Evolutionary conservation across 164 flowering plant genomes (phyloP), one percentile per base, ranked within the genome.

Genomic region (Chimonanthus salicifolius): DNA sequence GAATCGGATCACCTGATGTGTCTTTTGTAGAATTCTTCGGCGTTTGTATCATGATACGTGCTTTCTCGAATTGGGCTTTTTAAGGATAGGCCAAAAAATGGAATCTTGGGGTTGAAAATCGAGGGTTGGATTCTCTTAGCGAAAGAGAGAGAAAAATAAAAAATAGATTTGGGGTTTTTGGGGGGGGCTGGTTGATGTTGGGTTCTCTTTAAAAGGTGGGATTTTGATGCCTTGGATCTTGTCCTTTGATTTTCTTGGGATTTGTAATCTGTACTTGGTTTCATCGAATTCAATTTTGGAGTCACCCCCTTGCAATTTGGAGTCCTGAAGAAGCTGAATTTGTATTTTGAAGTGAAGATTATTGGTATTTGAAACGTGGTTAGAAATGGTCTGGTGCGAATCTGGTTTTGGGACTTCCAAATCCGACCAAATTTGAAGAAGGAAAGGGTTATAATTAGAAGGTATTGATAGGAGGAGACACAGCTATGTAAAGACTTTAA

Each of bases 51-150:
- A 10, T 6, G 45, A 18, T 71, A 58, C 18, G 47, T 74, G 47
- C 33, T 68, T 74, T 62, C 45, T 16, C 47, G 13, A 33, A 72
- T 54, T 64, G 68, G 68, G 73, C 51, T 46, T 62, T 3, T 10
- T 44, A 2, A 20, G 46, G 49, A 7, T 64, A 44, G 73, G 21
- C 58, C 20, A 18, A 6, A 64, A 70, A 50, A 43, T 11, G 65
- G 47, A 9, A n/a, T 5, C 71, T 18, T 72, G 8, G 72, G 33
- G 54, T n/a, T 54, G 60, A 0, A 54, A 54, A n/a, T 54, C 16
- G 60, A 54, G 60, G 60, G 16, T 54, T 54, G 60, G n/a, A 54
- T 54, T 54, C 60, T 33, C 60, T 10, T 5, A 13, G 69, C 77
- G 51, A 46, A 21, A 33, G 33, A 33, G 33, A 33, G 33, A 33